Evolutionary conservation across 2,329 filamentous ascomycete species (phyloP).

Genomic region (Magnaporthiopsis incrustans): DNA sequence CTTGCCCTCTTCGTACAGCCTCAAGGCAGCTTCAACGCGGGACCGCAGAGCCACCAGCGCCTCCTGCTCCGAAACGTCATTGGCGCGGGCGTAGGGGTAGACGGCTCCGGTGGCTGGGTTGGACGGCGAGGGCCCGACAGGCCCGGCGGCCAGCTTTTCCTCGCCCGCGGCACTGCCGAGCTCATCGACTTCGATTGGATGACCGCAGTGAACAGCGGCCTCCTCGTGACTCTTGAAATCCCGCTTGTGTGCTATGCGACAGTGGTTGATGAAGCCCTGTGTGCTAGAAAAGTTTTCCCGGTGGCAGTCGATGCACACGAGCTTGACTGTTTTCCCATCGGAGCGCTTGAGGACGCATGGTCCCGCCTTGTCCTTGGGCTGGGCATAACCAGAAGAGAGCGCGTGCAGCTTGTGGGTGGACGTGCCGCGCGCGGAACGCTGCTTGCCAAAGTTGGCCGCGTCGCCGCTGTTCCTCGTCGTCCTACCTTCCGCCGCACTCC

Average conservation of each 20-base stretch:
- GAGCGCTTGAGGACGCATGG: slow-evolving; percentile 79
- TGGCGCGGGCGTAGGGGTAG: slow-evolving; percentile 52
- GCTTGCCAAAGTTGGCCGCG: slow-evolving; percentile 34
- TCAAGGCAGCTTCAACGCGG: slow-evolving; percentile 46
- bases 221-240: slow-evolving; percentile 96
- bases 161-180: slow-evolving; percentile 37
- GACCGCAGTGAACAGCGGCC: slow-evolving; percentile 80
- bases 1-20: slow-evolving; percentile 42
- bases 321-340: slow-evolving; percentile 79
- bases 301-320: slow-evolving; percentile 83
- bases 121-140: slow-evolving; percentile 2
- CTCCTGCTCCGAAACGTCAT: slow-evolving; percentile 30
- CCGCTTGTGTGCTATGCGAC: slow-evolving; percentile 86
- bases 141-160: slow-evolving; percentile 16
- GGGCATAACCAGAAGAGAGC: slow-evolving; percentile 61
- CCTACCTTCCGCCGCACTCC: slow-evolving; percentile 58
- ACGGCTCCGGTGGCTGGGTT: slow-evolving; percentile 41
- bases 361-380: slow-evolving; percentile 72
- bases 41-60: slow-evolving; percentile 41
- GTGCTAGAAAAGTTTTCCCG: slow-evolving; percentile 91
- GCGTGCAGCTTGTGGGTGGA: slow-evolving; percentile 59
- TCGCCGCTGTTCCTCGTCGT: slow-evolving; percentile 71
- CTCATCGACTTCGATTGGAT: slow-evolving; percentile 67
- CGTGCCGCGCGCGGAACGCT: slow-evolving; percentile 39
- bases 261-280: slow-evolving; percentile 99